Conservation (phyloP, 768 basidiomycete species). For the Coprinopsis cinerea region DNA sequence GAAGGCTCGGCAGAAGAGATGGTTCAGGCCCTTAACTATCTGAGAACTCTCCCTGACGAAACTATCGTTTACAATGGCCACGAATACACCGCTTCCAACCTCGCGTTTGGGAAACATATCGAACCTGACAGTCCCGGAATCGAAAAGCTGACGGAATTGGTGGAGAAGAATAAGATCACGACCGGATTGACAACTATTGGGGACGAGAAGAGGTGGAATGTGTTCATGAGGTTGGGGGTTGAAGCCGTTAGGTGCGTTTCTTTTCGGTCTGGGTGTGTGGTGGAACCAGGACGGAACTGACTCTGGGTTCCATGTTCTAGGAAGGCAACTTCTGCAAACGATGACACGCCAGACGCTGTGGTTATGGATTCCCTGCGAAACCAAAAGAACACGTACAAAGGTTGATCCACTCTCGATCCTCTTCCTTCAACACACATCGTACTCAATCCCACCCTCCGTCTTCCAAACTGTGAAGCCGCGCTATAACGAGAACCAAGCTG, state of each 20-base stretch:
- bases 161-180: slow-evolving; percentile 54
- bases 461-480: neutral
- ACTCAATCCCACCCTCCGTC: neutral
- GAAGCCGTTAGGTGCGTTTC: slow-evolving; percentile 54
- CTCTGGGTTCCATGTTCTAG: too few species aligned
- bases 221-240: slow-evolving; percentile 80
- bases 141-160: slow-evolving; percentile 50
- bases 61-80: slow-evolving; percentile 88
- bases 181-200: slow-evolving; percentile 84
- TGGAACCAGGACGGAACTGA: slow-evolving; percentile 4
- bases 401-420: slow-evolving; percentile 37
- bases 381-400: slow-evolving; percentile 79
- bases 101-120: slow-evolving; percentile 63
- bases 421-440: too few species aligned
- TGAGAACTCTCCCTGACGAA: slow-evolving; percentile 68
- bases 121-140: slow-evolving; percentile 58
- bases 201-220: slow-evolving; percentile 93
- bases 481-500: neutral
- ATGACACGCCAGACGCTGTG: slow-evolving; percentile 38
- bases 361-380: slow-evolving; percentile 75
- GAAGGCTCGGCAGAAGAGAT: slow-evolving; percentile 80
- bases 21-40: slow-evolving; percentile 65
- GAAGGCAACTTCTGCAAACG: slow-evolving; percentile 36
- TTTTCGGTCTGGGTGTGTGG: neutral
- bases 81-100: slow-evolving; percentile 78